Evolutionary conservation across 306 rosid species (phyloP).

Genomic region (Castanea sativa): DNA sequence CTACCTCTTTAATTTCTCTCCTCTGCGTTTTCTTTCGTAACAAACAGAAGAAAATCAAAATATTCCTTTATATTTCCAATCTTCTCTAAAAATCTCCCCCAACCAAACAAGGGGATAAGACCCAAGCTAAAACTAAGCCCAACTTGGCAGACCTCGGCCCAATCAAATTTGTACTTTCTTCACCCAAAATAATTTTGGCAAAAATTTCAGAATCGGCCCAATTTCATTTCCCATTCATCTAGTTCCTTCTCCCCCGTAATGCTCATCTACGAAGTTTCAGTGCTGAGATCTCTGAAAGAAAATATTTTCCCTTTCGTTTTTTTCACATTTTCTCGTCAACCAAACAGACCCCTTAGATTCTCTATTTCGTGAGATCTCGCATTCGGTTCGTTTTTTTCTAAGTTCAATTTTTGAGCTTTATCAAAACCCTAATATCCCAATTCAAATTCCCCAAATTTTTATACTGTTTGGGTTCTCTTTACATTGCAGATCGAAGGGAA

Average conservation of each 20-base stretch:
- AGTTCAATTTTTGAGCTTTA: background rate
- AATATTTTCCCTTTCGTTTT: background rate
- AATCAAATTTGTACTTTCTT: too few relatives aligned
- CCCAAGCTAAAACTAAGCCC: too few relatives aligned
- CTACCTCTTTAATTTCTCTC: too few relatives aligned
- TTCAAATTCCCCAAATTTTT: background rate
- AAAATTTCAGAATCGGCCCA: background rate
- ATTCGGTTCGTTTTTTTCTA: background rate
- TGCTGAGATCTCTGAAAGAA: background rate
- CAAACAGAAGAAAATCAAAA: too few relatives aligned
- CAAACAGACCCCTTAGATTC: slow-evolving; percentile 15
- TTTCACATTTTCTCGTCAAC: slow-evolving; percentile 20
- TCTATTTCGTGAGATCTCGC: background rate
- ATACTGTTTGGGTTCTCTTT: slow-evolving; percentile 33
- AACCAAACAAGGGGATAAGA: too few relatives aligned
- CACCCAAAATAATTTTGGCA: background rate
- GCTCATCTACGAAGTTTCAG: background rate
- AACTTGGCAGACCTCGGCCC: too few relatives aligned
- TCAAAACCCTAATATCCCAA: background rate
- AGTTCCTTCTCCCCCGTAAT: background rate
- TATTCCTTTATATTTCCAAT: too few relatives aligned
- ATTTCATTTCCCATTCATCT: background rate
- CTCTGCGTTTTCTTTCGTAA: too few relatives aligned
- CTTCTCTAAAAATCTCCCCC: too few relatives aligned
- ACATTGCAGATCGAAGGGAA: slow-evolving; percentile 33